A percentile compares a stretch with the other conserved stretches of the same genome.
These are phyloP conservation scores for Harringtonia lauricola DNA, from an alignment of 2,329 filamentous ascomycete species.

Conservation along the genomic window DNA sequence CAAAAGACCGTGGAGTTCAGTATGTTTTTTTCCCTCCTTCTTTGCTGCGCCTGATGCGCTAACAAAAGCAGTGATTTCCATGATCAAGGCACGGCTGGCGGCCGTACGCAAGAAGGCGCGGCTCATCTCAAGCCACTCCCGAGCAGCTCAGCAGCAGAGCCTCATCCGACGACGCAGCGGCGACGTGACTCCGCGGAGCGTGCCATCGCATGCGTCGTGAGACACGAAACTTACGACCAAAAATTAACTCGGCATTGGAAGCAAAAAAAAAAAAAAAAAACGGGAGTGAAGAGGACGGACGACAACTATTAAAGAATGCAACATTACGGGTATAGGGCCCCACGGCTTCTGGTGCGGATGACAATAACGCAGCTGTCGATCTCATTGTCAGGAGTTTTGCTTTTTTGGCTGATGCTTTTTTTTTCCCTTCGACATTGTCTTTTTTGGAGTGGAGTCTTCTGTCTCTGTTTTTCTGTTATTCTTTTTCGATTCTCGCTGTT, in stretches of 20 bases:
- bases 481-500: neutral
- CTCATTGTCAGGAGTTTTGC: conserved; percentile 3
- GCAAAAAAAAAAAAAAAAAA: neutral
- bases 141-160: conserved; percentile 32
- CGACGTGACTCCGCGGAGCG: conserved; percentile 43
- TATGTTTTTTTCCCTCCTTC: conserved; percentile 30
- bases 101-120: conserved; percentile 50
- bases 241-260: neutral
- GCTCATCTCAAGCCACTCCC: conserved; percentile 48
- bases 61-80: conserved; percentile 44
- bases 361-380: neutral
- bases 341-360: neutral
- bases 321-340: neutral
- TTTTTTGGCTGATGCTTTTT: neutral
- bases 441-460: neutral
- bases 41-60: conserved; percentile 9
- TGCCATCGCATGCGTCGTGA: conserved; percentile 33
- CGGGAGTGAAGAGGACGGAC: neutral
- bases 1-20: conserved; percentile 62
- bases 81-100: conserved; percentile 46
- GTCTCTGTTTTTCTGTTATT: neutral
- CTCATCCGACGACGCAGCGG: conserved; percentile 39
- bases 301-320: neutral
- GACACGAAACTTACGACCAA: neutral
- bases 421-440: neutral